Evolutionary conservation across 306 rosid species (phyloP).

Genomic region (Geum urbanum): DNA sequence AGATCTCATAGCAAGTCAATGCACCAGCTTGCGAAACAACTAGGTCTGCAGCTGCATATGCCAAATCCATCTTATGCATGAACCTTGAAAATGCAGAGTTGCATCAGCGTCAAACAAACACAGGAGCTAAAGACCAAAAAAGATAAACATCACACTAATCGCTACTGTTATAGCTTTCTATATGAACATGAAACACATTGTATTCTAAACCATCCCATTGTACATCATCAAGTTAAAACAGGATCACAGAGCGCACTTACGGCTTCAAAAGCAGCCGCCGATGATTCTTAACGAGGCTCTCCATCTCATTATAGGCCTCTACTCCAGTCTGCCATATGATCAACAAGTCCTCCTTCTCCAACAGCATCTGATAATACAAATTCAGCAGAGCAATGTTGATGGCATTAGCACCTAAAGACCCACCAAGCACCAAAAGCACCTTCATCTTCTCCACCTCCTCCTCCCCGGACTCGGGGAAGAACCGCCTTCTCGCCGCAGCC

Average conservation of each 20-base stretch:
- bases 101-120: slow-evolving; percentile 13
- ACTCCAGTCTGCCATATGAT: slow-evolving; percentile 82
- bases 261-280: slow-evolving; percentile 49
- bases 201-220: not conserved
- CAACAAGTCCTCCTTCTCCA: slow-evolving; percentile 39
- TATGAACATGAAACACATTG: not conserved
- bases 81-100: slow-evolving; percentile 41
- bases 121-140: too few relatives aligned
- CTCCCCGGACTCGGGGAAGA: slow-evolving; percentile 35
- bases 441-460: slow-evolving; percentile 20
- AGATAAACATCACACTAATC: not conserved
- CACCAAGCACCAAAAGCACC: slow-evolving; percentile 67
- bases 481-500: slow-evolving; percentile 33
- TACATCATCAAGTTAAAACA: not conserved
- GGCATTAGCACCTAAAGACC: slow-evolving; percentile 68
- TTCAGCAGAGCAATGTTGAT: slow-evolving; percentile 65
- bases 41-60: slow-evolving; percentile 70
- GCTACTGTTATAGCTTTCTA: not conserved
- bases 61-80: slow-evolving; percentile 69
- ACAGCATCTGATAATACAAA: slow-evolving; percentile 53
- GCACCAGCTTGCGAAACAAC: slow-evolving; percentile 79
- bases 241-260: slow-evolving; percentile 30
- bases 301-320: slow-evolving; percentile 63
- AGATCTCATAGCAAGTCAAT: slow-evolving; percentile 76
- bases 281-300: slow-evolving; percentile 61